phyloP scores from a whole-genome alignment of 2,329 filamentous ascomycete genomes.

The Dactylella cylindrospora region DNA sequence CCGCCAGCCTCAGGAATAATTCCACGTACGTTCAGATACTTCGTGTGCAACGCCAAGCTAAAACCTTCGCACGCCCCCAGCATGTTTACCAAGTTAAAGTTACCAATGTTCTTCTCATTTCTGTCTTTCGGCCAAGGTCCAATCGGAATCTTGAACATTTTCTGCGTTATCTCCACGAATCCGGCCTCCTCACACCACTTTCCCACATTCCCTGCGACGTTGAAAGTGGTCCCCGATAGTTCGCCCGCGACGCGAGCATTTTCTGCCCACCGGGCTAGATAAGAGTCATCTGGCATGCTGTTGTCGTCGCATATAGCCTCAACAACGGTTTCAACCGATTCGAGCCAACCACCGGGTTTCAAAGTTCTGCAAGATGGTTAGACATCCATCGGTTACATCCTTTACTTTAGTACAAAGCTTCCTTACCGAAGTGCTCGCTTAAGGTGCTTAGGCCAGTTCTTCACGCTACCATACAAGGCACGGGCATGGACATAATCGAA shows the following conservation, averaged over 20 bases:
- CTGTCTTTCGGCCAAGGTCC: conserved; percentile 59
- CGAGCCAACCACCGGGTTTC: conserved; percentile 59
- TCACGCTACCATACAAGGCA: conserved; percentile 49
- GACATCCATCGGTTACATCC: too few species aligned
- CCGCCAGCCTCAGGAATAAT: neutral
- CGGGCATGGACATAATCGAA: conserved; percentile 51
- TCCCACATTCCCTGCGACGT: conserved; percentile 42
- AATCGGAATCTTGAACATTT: conserved; percentile 59
- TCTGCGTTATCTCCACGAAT: conserved; percentile 59
- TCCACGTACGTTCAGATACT: conserved; percentile 40
- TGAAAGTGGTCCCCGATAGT: conserved; percentile 34
- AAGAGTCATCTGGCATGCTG: conserved; percentile 16
- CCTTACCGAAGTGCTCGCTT: conserved; percentile 38
- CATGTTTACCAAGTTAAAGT: conserved; percentile 47
- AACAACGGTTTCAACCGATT: conserved; percentile 47
- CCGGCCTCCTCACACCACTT: conserved; percentile 53
- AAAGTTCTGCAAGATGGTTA: too few species aligned
- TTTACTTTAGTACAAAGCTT: neutral
- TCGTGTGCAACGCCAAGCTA: conserved; percentile 46
- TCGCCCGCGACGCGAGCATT: conserved; percentile 41
- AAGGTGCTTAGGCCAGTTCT: conserved; percentile 48
- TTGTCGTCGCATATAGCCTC: conserved; percentile 42
- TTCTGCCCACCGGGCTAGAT: conserved; percentile 39
- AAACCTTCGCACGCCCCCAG: conserved; percentile 47
- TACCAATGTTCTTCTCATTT: conserved; percentile 47